Percentiles rank a stretch among this genome's conserved stretches.
Conservation (phyloP, 768 basidiomycete genomes). For the Amanita muscaria region DNA sequence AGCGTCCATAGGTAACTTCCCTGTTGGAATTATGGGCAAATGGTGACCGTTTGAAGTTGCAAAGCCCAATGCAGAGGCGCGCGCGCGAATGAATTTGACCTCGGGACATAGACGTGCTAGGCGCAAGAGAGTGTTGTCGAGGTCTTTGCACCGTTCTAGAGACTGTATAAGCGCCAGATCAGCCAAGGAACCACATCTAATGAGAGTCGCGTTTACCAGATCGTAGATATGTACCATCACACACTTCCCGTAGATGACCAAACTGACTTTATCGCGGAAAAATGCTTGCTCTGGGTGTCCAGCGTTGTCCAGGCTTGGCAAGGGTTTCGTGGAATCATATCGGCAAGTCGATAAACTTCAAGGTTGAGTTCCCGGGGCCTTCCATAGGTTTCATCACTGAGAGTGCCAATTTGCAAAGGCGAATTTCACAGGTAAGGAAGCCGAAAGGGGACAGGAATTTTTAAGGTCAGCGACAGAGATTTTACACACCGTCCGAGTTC, state of each 20-base stretch:
- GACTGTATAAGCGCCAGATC: conserved; percentile 36
- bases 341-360: too few species aligned
- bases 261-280: conserved; percentile 60
- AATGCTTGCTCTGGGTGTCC: too few species aligned
- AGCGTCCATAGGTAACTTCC: conserved; percentile 13
- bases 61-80: conserved; percentile 71
- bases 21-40: conserved; percentile 5
- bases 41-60: too few species aligned
- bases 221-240: conserved; percentile 85
- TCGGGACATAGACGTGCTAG: conserved; percentile 62
- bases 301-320: too few species aligned
- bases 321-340: too few species aligned
- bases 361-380: too few species aligned
- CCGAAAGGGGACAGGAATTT: too few species aligned
- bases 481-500: too few species aligned
- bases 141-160: conserved; percentile 59
- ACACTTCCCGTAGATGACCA: conserved; percentile 81
- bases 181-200: neutral
- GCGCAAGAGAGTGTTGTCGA: conserved; percentile 60
- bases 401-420: too few species aligned
- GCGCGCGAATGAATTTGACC: conserved; percentile 75
- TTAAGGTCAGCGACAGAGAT: too few species aligned
- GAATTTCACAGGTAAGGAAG: too few species aligned
- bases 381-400: too few species aligned
- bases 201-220: conserved; percentile 39